These are phyloP conservation scores for Ustilago curta DNA, from an alignment of 1,284 basidiomycete genomes.

Conservation along the genomic window DNA sequence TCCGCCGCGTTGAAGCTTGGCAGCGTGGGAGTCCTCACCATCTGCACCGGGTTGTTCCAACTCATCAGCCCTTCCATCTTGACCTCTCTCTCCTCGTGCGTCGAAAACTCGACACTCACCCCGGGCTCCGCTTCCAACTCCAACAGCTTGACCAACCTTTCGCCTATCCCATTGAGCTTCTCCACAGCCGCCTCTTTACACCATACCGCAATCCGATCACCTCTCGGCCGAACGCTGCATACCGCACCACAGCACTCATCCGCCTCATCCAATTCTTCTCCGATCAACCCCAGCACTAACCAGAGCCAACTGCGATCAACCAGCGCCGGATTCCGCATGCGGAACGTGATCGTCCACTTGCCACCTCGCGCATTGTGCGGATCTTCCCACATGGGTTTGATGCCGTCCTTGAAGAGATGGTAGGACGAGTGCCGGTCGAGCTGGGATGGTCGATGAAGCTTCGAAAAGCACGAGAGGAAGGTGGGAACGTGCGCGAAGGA, in stretches of 20 bases:
- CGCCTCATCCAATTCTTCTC: constrained; percentile 86
- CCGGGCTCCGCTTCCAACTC: constrained; percentile 44
- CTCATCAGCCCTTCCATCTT: constrained; percentile 18
- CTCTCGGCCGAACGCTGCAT: constrained; percentile 84
- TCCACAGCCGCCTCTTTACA: constrained; percentile 84
- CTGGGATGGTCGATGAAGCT: constrained; percentile 88
- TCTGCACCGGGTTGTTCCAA: constrained; percentile 24
- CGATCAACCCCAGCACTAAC: constrained; percentile 89
- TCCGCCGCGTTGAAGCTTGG: constrained; percentile 1
- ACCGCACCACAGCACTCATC: constrained; percentile 85
- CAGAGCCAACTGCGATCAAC: constrained; percentile 90
- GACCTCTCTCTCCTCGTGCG: constrained; percentile 21
- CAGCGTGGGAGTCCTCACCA: constrained; percentile 17
- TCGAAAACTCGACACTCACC: constrained; percentile 43
- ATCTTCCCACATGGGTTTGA: constrained; percentile 96
- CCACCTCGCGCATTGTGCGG: constrained; percentile 88
- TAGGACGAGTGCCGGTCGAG: constrained; percentile 90
- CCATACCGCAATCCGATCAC: constrained; percentile 91
- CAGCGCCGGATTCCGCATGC: constrained; percentile 77
- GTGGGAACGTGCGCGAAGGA: constrained; percentile 75
- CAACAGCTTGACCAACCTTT: constrained; percentile 71
- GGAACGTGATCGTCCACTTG: constrained; percentile 94
- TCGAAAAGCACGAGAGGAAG: constrained; percentile 94
- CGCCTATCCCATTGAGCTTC: constrained; percentile 82
- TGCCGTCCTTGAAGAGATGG: constrained; percentile 89